A percentile compares a stretch with the other conserved stretches of the same genome.
Conservation (phyloP, 139 green algal genomes). For the Chlorella vulgaris region DNA sequence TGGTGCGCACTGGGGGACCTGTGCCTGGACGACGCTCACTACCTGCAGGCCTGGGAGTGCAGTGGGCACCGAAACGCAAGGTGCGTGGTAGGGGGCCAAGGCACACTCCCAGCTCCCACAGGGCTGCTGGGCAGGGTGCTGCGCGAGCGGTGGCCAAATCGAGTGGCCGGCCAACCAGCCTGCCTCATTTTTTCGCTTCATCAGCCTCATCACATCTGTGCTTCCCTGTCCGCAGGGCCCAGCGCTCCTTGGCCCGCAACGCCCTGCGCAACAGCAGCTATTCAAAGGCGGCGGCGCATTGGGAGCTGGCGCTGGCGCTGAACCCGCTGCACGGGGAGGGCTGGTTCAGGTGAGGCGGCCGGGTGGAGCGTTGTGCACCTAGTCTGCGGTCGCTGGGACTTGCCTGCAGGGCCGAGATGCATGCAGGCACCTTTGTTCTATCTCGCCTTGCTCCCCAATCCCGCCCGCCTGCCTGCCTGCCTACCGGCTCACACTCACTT, state of each 20-base stretch:
- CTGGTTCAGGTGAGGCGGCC: conserved; percentile 77
- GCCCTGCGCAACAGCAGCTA: conserved; percentile 53
- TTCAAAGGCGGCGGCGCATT: conserved; percentile 59
- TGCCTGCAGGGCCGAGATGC: too few species aligned
- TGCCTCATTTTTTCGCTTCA: not conserved
- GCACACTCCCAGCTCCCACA: too few species aligned
- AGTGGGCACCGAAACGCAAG: conserved; percentile 61
- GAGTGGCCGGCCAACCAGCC: not conserved
- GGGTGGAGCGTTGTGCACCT: not conserved
- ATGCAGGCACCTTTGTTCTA: too few species aligned
- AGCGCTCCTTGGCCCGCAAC: conserved; percentile 74
- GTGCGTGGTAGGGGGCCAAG: too few species aligned
- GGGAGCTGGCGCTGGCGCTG: conserved; percentile 78
- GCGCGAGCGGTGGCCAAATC: not conserved
- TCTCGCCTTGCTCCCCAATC: too few species aligned
- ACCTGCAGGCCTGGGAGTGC: conserved; percentile 79
- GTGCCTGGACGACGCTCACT: conserved; percentile 70
- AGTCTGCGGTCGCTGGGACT: too few species aligned
- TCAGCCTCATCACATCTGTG: not conserved
- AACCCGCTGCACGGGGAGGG: conserved; percentile 85
- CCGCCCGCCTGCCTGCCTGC: too few species aligned
- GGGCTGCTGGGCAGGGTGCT: not conserved
- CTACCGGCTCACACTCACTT: not conserved
- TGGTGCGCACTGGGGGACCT: conserved; percentile 92
- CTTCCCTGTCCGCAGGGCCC: conserved; percentile 47